Base-by-base conservation (phyloP, 2,329 filamentous ascomycete species). In the Juglanconis juglandina region DNA sequence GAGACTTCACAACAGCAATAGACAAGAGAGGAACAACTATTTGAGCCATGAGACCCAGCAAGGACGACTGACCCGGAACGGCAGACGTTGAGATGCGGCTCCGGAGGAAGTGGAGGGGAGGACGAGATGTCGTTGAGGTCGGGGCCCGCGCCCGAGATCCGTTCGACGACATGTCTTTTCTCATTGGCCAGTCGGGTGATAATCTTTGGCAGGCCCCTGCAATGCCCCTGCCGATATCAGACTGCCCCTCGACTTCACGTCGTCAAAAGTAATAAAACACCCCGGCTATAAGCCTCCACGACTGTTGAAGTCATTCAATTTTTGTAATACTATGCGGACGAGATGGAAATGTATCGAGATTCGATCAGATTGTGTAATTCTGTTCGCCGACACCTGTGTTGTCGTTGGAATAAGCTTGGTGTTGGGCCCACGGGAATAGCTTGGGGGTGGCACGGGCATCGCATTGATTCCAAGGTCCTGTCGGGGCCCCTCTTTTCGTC, bases 161-260 rank as follows among this genome's bases (percentile, higher is more conserved):
- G 49, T 59, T 62, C 58, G 64, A 67, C 65, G 64, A 64, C 63
- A 63, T 56, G 56, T 62, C 56, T 53, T 53, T 24, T 42, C 52
- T 58, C 35, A 67, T 66, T 67, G 65, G 66, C 35, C n/a, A 47
- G 37, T 39, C 42, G 41, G 54, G 51, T 55, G 58, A 55, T 34
- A 41, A 39, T 35, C 33, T 32, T 46, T 53, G 33, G 32, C 14
- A 44, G 53, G n/a, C 55, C 55, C 55, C 55, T 58, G 55, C 47
- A 50, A 33, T n/a, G 56, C 65, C 64, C 65, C 62, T 64, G 65
- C 53, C 64, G 56, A 66, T 66, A 66, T 66, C 65, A 66, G 65
- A 64, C 35, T 56, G 53, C 39, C 51, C 24, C 56, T 54, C 53
- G 33, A 61, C 56, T 33, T 49, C 58, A 53, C 34, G 48, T 58